These are phyloP conservation scores for Globisporangium rhizosaccharum DNA, from an alignment of 352 stramenopile species.

Conservation along the genomic window DNA sequence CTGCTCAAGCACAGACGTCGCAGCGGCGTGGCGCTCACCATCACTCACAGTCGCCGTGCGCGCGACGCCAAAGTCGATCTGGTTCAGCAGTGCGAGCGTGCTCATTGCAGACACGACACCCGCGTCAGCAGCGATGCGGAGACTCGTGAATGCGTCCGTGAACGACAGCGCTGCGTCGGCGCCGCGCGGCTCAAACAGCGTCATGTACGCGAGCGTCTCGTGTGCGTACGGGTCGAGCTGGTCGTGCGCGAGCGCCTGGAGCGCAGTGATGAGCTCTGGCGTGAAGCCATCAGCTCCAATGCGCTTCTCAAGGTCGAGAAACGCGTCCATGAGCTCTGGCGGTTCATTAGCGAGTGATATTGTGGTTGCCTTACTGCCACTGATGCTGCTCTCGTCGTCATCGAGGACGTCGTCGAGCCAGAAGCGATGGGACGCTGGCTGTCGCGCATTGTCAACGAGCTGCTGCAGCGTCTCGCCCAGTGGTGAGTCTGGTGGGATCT, in stretches of 20 bases:
- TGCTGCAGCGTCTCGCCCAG: background rate
- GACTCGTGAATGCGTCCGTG: conserved; percentile 32
- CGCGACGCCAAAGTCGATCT: conserved; percentile 38
- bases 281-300: conserved; percentile 41
- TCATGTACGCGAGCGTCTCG: conserved; percentile 52
- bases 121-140: conserved; percentile 35
- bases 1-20: conserved; percentile 23
- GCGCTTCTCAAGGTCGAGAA: conserved; percentile 44
- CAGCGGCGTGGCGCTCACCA: conserved; percentile 26
- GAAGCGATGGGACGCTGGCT: background rate
- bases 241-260: conserved; percentile 24
- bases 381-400: background rate
- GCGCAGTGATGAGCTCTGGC: conserved; percentile 25
- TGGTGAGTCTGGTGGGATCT: background rate
- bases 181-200: conserved; percentile 44
- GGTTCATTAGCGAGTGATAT: background rate
- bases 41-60: conserved; percentile 17
- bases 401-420: background rate
- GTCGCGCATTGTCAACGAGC: background rate
- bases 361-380: background rate
- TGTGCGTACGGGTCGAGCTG: conserved; percentile 40
- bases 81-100: conserved; percentile 47
- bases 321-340: conserved; percentile 36
- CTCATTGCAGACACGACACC: conserved; percentile 34
- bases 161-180: conserved; percentile 15